These are phyloP conservation scores for Daldinia eschscholtzii DNA, from an alignment of 2,329 filamentous ascomycete genomes.

Conservation along the genomic window DNA sequence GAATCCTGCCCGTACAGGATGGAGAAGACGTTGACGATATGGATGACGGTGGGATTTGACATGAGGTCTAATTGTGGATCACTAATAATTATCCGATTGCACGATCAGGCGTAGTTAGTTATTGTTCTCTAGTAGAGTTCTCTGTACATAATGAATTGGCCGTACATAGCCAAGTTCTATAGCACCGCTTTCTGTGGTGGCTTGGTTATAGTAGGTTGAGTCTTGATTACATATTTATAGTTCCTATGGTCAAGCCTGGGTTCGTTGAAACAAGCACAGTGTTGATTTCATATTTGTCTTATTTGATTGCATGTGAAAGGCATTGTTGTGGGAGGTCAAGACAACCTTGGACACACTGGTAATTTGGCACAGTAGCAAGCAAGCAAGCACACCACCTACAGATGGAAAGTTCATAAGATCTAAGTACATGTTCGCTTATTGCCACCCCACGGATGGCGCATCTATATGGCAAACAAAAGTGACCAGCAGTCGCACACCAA, in stretches of 20 bases:
- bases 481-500: not conserved
- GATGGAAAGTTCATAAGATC: not conserved
- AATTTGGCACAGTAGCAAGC: not conserved
- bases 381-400: not conserved
- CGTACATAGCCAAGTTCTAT: conserved; percentile 1
- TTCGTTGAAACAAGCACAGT: not conserved
- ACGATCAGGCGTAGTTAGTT: not conserved
- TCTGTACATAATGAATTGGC: conserved; percentile 13
- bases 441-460: not conserved
- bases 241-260: not conserved
- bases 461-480: not conserved
- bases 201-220: conserved; percentile 1
- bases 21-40: conserved; percentile 57
- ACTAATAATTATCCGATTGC: not conserved
- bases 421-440: not conserved
- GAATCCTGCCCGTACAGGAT: conserved; percentile 57
- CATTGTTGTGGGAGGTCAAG: not conserved
- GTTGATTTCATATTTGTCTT: not conserved
- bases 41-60: conserved; percentile 48
- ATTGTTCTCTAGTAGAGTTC: conserved; percentile 6
- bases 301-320: not conserved
- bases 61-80: not conserved
- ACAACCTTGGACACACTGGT: not conserved
- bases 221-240: not conserved
- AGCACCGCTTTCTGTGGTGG: not conserved